A percentile compares a stretch with the other conserved stretches of the same genome.
phyloP scores from a whole-genome alignment of 2,329 filamentous ascomycete genomes.

The Talaromyces amestolkiae region DNA sequence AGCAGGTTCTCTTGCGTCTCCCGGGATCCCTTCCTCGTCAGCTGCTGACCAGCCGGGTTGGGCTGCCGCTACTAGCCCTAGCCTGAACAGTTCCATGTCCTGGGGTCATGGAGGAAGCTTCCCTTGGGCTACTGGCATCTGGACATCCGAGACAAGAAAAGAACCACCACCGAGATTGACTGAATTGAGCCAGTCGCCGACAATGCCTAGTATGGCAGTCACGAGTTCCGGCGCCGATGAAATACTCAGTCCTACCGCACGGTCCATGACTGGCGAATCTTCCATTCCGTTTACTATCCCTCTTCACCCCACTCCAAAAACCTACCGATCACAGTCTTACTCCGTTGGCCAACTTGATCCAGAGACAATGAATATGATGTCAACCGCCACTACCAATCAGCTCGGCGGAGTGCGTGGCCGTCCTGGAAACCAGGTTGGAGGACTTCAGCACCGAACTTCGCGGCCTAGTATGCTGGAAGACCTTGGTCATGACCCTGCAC shows the following conservation, averaged over 20 bases:
- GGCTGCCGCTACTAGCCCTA: conserved; percentile 38
- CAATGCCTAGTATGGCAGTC: conserved; percentile 56
- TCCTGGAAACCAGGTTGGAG: conserved; percentile 56
- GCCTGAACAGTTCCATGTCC: conserved; percentile 40
- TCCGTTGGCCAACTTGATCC: conserved; percentile 87
- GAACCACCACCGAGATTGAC: conserved; percentile 71
- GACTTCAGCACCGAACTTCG: conserved; percentile 77
- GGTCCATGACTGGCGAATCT: conserved; percentile 51
- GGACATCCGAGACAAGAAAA: conserved; percentile 72
- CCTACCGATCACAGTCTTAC: conserved; percentile 93
- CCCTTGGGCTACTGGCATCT: conserved; percentile 76
- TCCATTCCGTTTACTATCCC: conserved; percentile 81
- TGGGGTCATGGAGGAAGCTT: conserved; percentile 55
- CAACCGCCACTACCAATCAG: conserved; percentile 33
- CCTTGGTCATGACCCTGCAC: conserved; percentile 45
- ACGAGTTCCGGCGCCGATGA: conserved; percentile 52
- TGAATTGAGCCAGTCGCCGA: conserved; percentile 73
- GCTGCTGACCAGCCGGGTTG: conserved; percentile 60
- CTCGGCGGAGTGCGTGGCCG: conserved; percentile 36
- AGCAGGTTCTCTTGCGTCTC: conserved; percentile 73
- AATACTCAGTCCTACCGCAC: conserved; percentile 51
- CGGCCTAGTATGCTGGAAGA: conserved; percentile 51
- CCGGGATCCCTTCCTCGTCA: conserved; percentile 75
- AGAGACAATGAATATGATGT: conserved; percentile 48
- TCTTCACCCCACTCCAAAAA: conserved; percentile 85